Evolutionary conservation across 805 yeast species (phyloP), one percentile per base, ranked within the genome.

Genomic region (Clavispora asparagi): DNA sequence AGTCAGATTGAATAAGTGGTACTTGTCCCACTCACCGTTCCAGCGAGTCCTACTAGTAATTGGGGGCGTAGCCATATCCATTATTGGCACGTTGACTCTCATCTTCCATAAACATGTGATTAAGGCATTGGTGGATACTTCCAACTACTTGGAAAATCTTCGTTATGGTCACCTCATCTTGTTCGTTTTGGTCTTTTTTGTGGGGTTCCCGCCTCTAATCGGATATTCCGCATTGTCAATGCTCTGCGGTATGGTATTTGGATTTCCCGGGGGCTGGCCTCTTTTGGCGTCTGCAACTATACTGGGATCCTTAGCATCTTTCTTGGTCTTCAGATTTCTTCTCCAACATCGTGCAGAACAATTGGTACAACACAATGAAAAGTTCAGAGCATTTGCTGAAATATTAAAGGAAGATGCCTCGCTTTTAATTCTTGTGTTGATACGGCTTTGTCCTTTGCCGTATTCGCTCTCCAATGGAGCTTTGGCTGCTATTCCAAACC

Each of bases 381-480:
- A 78, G 49, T 80, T 94, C 52, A 77, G 82, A 52, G 88, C 95
- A 0, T 77, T 94, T 51, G 76, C 87, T 0, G 81, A 83, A 45
- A 85, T 88, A 5, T 63, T 92, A 48, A 81, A 77, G 54, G 95
- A 88, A 47, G 78, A 79, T 45, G 83, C 85, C 53, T 63, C 71
- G 16, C 76, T 90, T 47, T 62, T 82, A 52, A 65, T 94, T 23
- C 64, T 92, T 44, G 78, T 85, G 43, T 70, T 92, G 59, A 76
- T 92, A 27, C 73, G 97, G 45, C 64, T 92, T 47, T 89, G 97
- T 55, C 99, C 99, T 0, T 76, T 92, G 57, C 98, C 98, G 0
- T 94, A 90, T 61, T 89, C 97, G 2, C 69, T 92, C 29, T 84
- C 94, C 0, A 92, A 92, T 58, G 97, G 97, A 4, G 97, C 96